These are phyloP conservation scores for Neckera pumila DNA, from an alignment of 225 moss, liverwort and hornwort species.

Conservation along the genomic window DNA sequence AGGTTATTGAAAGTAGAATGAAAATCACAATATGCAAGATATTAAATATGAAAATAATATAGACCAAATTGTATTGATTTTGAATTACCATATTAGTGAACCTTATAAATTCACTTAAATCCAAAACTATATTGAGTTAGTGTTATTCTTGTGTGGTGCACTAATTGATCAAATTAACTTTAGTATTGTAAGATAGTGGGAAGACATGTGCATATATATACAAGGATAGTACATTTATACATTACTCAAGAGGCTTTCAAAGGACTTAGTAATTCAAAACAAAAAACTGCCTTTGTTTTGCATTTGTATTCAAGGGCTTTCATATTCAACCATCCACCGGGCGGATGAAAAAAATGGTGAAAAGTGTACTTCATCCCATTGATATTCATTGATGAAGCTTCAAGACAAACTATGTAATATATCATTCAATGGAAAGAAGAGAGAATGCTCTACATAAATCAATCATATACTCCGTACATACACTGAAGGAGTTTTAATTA, in stretches of 20 bases:
- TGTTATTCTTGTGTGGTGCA: fast-evolving
- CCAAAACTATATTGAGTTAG: neutral
- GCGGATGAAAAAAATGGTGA: neutral
- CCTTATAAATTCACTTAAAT: neutral
- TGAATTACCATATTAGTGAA: neutral
- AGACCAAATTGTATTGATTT: too few species aligned
- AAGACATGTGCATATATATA: fast-evolving
- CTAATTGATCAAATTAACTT: neutral
- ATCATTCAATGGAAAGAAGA: neutral
- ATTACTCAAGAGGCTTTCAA: neutral
- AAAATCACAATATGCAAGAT: neutral
- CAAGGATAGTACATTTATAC: neutral
- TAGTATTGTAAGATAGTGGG: fast-evolving
- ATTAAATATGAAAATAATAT: neutral
- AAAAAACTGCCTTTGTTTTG: neutral
- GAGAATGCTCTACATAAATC: neutral
- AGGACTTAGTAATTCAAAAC: neutral
- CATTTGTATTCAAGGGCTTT: too few species aligned
- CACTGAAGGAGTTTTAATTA: neutral
- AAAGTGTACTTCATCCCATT: neutral
- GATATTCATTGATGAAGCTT: neutral
- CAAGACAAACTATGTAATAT: neutral
- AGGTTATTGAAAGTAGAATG: neutral
- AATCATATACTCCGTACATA: neutral
- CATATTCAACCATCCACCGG: fast-evolving